Percentiles rank a stretch among this genome's conserved stretches.
Conservation (phyloP, 2,329 filamentous ascomycete genomes). For the Hirsutella minnesotensis region DNA sequence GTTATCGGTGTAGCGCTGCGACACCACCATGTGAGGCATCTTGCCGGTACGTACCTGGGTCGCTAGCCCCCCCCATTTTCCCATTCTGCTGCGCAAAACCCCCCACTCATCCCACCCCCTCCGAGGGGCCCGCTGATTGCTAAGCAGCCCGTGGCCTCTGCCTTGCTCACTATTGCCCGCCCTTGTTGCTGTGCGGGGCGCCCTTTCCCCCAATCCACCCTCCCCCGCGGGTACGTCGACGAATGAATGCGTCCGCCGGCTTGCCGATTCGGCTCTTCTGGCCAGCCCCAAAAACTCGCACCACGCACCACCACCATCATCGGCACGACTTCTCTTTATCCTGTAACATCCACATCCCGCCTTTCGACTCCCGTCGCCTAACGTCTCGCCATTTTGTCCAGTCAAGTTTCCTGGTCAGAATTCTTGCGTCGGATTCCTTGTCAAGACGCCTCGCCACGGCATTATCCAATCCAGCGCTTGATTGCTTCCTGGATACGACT, state of each 20-base stretch:
- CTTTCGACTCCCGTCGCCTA: not conserved
- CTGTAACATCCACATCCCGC: conserved; percentile 2
- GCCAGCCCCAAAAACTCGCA: conserved; percentile 3
- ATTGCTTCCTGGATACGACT: not conserved
- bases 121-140: conserved; percentile 1
- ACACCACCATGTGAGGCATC: too few relatives aligned
- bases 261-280: not conserved
- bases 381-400: not conserved
- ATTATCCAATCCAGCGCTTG: not conserved
- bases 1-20: too few relatives aligned
- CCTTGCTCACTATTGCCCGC: too few relatives aligned
- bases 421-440: not conserved
- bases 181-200: too few relatives aligned
- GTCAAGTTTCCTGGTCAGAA: not conserved
- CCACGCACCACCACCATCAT: conserved; percentile 3
- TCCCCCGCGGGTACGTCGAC: not conserved
- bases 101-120: too few relatives aligned
- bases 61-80: too few relatives aligned
- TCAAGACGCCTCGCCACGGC: not conserved
- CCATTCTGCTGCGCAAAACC: too few relatives aligned
- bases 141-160: not conserved
- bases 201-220: not conserved
- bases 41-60: too few relatives aligned
- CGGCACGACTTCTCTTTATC: conserved; percentile 1
- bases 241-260: conserved; percentile 1